Base-by-base conservation (phyloP, 1,284 basidiomycete genomes). In the Pseudozyma hubeiensis region DNA sequence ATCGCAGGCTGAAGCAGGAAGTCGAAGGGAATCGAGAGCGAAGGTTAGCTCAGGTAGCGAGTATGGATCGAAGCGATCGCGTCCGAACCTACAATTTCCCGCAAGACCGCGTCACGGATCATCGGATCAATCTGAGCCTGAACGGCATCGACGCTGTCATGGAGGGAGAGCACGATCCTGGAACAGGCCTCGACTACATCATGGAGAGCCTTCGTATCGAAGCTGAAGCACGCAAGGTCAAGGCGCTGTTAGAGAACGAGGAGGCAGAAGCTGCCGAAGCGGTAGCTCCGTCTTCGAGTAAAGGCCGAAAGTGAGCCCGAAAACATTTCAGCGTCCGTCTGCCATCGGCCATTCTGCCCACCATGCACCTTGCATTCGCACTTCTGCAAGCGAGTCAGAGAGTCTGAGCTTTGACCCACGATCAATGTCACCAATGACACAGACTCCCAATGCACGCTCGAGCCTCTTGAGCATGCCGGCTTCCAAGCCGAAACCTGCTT, bases 81-180 rank as follows among this genome's bases (percentile, higher is more conserved):
- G 62, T 84, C 5, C 64, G 82, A 30, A 84, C 82, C 9, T 84
- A 82, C 70, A 83, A 83, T 47, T 84, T 79, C 55, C 81, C 81
- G 8, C 82, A 84, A 48, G 81, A 83, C 50, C 79, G 82, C 13
- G 79, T 84, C 0, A 84, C 82, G 24, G 82, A 84, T 50, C 82
- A 84, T 47, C 70, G 82, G 1, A 56, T 83, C 57, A 75, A 73
- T 34, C 58, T 81, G 19, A 81, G 78, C 37, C 48, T 81, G 45
- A 77, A 73, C 44, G 80, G 79, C 17, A 76, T 84, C 37, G 76
- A 75, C 24, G 58, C 48, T 3, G 66, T 83, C 58, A 76, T 84
- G 77, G 80, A 84, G 35, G 82, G 82, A n/a, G 73, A 79, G 35
- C 73, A 82, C 41, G 77, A 76, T 10, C 56, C 58, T 5, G 72